Base-by-base conservation (phyloP, 1,139 yeast species). In the Nakaseomyces delphensis region DNA sequence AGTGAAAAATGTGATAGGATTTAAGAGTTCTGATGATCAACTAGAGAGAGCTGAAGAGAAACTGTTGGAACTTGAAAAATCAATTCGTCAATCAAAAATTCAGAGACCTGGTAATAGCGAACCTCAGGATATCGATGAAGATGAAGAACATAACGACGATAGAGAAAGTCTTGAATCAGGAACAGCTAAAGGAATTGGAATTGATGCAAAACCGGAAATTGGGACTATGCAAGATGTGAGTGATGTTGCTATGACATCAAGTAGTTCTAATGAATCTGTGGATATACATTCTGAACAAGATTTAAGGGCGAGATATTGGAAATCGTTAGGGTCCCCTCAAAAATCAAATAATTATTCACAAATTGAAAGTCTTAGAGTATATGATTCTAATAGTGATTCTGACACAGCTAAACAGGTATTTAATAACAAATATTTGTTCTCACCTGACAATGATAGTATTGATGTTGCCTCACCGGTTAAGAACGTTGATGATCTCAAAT, bases 381-480 rank as follows among this genome's bases (percentile, higher is more conserved):
- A 31, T 14, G 35, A 31, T 31, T 31, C 35, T 3, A 31, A 31
- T 16, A 27, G 23, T 3, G 25, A 21, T 5, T 33, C 37, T 13
- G 27, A 33, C 4, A 15, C 45, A 14, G 25, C 23, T 11, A 15
- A n/a, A 16, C 30, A 15, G 8, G 9, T 9, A 10, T 36, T 43
- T 20, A 47, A 44, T 8, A 55, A 51, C 39, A 57, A 57, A 40
- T 57, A 57, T 32, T 43, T 58, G 6, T 58, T 57, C 39, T 52
- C 59, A 5, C 58, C 63, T 14, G 60, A 54, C 23, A 47, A 43
- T 18, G 60, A 47, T 9, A 48, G 49, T 24, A 45, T 49, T 6
- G 60, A 59, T 42, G 49, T 45, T 24, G 55, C 57, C n/a, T 60
- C 64, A 4, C 64, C 64, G 11, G 54, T 48, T 27, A 57, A 56